Base-by-base conservation (phyloP, 1,139 yeast species). In the Sugiyamaella castrensis region DNA sequence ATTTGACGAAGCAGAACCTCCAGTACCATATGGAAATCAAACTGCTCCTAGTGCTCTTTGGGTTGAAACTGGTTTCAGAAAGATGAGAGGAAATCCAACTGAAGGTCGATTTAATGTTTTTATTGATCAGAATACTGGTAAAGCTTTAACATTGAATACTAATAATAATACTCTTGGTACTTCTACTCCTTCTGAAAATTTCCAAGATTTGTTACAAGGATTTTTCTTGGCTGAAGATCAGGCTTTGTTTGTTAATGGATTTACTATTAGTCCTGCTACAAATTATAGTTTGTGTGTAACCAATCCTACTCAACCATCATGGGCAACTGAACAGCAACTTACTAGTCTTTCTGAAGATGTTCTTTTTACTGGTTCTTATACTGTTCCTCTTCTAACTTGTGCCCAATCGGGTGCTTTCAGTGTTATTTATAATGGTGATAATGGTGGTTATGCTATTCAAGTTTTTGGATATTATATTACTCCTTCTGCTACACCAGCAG, bases 101-200 rank as follows among this genome's bases (percentile, higher is more conserved):
- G 65, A 61, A 44, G 65, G 64, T 4, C 52, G 65, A 36, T 61
- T 53, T 42, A 50, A 58, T 19, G 58, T 56, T 15, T 55, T 58
- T 42, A 34, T 43, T 16, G 47, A 47, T 34, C 42, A 42, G 29
- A 43, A 36, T 16, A 36, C 35, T 15, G 48, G 48, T 12, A 12
- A 26, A 45, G 48, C 48, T 11, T 39, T 45, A 3, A 40, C 46
- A 9, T 11, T 34, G 27, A 33, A 15, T 24, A 29, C 34, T 24
- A 15, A 28, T 27, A 40, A 33, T n/a, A 8, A 27, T 4, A 37
- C 33, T 3, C 28, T 45, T 19, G 40, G 37, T 4, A 38, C 48
- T 15, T 24, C 33, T 24, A 13, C 2, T 2, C 39, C 45, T n/a
- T 15, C 13, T 8, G 15, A n/a, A n/a, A 13, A 13, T 13, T 29